These are phyloP conservation scores for Aspergillus panamensis DNA, from an alignment of 495 filamentous ascomycete genomes.

Conservation along the genomic window DNA sequence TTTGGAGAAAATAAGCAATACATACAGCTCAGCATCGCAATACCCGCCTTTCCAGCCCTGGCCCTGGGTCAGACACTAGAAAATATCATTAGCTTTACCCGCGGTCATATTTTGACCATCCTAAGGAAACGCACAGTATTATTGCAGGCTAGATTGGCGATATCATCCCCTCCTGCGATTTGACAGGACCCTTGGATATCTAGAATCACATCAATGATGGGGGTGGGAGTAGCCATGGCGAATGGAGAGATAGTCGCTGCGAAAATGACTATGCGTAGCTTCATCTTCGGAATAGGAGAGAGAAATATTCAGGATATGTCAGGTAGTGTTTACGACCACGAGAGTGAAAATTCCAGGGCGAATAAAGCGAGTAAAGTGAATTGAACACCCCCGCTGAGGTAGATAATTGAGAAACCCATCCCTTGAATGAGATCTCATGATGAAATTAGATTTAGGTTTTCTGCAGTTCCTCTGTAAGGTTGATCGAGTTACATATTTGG, in stretches of 20 bases:
- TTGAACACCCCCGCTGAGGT: no score
- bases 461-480: no score
- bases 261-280: not conserved
- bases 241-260: not conserved
- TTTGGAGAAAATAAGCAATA: not conserved
- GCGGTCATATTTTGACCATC: not conserved
- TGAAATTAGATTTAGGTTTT: no score
- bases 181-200: not conserved
- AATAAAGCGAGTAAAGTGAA: no score
- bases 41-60: slow-evolving; percentile 13
- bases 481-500: no score
- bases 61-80: slow-evolving; percentile 10
- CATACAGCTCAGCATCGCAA: slow-evolving; percentile 10
- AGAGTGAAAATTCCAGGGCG: not conserved
- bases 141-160: not conserved
- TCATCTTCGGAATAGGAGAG: not conserved
- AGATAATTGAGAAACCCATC: no score
- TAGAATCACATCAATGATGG: not conserved
- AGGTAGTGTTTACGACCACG: no score
- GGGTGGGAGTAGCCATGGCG: not conserved
- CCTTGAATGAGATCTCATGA: no score
- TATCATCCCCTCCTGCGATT: not conserved
- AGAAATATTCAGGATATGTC: not conserved
- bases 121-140: not conserved
- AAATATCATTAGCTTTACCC: not conserved